phyloP scores from a whole-genome alignment of 768 basidiomycete genomes.

The Hydnomerulius pinastri region DNA sequence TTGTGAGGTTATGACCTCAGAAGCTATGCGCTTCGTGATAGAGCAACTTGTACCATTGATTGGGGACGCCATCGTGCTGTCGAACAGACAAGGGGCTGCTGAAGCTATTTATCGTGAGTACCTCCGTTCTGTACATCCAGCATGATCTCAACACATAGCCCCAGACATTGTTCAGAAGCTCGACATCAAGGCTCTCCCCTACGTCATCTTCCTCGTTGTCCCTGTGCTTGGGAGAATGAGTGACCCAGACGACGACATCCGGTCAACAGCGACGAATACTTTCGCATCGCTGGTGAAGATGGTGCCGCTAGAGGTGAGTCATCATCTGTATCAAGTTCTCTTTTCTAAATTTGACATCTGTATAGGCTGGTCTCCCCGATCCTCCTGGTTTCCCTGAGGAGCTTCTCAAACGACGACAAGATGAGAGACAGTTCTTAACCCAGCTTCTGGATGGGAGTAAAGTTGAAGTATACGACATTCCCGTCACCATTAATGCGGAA shows the following conservation, averaged over 20 bases:
- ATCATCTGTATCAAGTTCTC: background rate
- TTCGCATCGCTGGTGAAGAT: slow-evolving; percentile 98
- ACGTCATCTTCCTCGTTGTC: slow-evolving; percentile 95
- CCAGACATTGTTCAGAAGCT: slow-evolving; percentile 89
- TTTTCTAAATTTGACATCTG: background rate
- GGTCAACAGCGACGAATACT: slow-evolving; percentile 93
- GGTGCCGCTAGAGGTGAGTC: slow-evolving; percentile 89
- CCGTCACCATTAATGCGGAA: slow-evolving; percentile 88
- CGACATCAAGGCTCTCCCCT: slow-evolving; percentile 93
- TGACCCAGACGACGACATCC: slow-evolving; percentile 87
- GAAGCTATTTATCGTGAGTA: slow-evolving; percentile 90
- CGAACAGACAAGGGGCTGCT: slow-evolving; percentile 85
- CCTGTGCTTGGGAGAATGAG: slow-evolving; percentile 98
- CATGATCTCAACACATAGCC: slow-evolving; percentile 12
- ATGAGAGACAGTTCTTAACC: slow-evolving; percentile 87
- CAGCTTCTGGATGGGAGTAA: slow-evolving; percentile 95
- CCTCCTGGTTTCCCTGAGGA: slow-evolving; percentile 91
- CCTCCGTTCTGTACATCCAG: background rate
- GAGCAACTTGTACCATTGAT: slow-evolving; percentile 80
- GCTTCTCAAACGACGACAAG: slow-evolving; percentile 79
- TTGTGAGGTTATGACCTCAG: slow-evolving; percentile 80
- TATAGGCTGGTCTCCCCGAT: slow-evolving; percentile 92
- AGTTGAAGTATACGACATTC: slow-evolving; percentile 86
- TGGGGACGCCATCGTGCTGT: slow-evolving; percentile 70
- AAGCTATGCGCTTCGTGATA: slow-evolving; percentile 90